These are phyloP conservation scores for Diutina pseudorugosa DNA, from an alignment of 1,139 yeast genomes.

Conservation along the genomic window DNA sequence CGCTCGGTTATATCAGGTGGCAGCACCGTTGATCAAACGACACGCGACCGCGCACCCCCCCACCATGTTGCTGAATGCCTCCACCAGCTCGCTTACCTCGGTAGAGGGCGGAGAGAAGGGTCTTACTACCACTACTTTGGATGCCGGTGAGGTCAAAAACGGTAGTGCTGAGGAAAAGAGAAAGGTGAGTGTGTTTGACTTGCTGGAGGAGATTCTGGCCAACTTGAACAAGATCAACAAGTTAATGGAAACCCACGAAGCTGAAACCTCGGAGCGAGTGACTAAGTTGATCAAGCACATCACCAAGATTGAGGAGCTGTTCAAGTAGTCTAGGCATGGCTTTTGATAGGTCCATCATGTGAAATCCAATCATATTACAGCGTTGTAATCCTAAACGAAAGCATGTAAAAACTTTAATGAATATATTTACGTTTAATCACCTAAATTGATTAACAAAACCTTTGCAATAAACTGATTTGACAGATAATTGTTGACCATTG, in stretches of 20 bases:
- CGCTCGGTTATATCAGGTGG: not conserved
- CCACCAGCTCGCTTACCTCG: conserved; percentile 1
- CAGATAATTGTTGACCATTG: too few species aligned
- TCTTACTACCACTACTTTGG: not conserved
- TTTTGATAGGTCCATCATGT: too few species aligned
- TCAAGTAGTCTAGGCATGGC: not conserved
- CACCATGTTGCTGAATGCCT: not conserved
- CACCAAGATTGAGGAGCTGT: not conserved
- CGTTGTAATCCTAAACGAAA: too few species aligned
- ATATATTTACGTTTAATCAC: too few species aligned
- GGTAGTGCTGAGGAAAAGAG: not conserved
- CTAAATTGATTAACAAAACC: too few species aligned
- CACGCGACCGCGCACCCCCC: not conserved
- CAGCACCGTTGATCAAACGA: not conserved
- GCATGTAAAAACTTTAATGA: too few species aligned
- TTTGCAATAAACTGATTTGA: too few species aligned
- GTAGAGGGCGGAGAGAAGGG: conserved; percentile 2
- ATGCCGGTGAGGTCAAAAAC: not conserved
- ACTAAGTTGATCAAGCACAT: not conserved
- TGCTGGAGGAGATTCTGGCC: not conserved
- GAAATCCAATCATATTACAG: too few species aligned
- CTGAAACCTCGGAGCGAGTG: conserved; percentile 1
- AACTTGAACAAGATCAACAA: not conserved
- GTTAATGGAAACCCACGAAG: not conserved
- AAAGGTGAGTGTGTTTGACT: not conserved